phyloP scores from a whole-genome alignment of 1,139 yeast genomes.

The Pichia sp. region DNA sequence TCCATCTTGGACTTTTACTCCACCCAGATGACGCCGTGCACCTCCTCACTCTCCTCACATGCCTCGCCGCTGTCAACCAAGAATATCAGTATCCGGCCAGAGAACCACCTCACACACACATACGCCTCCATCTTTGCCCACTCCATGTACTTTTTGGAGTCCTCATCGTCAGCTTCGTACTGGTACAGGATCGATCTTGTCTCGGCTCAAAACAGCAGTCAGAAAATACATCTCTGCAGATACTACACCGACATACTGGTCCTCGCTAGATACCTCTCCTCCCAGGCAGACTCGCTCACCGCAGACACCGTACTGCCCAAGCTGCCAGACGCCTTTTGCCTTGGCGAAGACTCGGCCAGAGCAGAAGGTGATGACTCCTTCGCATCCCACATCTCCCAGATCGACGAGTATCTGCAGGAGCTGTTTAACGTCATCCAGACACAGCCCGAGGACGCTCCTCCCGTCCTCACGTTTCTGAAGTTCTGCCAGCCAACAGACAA shows the following conservation, averaged over 20 bases:
- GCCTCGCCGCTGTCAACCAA: neutral
- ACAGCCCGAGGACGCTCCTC: neutral
- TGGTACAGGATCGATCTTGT: conserved; percentile 53
- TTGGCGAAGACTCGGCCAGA: conserved; percentile 23
- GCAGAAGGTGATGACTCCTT: conserved; percentile 17
- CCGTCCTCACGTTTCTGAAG: conserved; percentile 3
- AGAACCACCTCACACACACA: neutral
- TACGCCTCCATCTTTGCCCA: conserved; percentile 47
- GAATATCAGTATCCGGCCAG: no score
- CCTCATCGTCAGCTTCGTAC: conserved; percentile 45
- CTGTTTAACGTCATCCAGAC: conserved; percentile 1
- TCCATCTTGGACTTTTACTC: conserved; percentile 6
- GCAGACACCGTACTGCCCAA: conserved; percentile 20
- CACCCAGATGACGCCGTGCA: neutral
- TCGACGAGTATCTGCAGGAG: conserved; percentile 29
- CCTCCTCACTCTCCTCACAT: neutral
- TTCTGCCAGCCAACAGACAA: conserved; percentile 11
- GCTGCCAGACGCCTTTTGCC: conserved; percentile 32
- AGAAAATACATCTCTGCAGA: conserved; percentile 46
- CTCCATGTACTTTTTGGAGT: conserved; percentile 48
- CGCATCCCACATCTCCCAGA: conserved; percentile 29
- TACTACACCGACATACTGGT: conserved; percentile 61
- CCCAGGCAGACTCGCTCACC: neutral
- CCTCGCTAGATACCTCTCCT: conserved; percentile 34
- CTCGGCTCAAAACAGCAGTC: conserved; percentile 35